A percentile compares a stretch with the other conserved stretches of the same genome.
phyloP scores from a whole-genome alignment of 2,329 filamentous ascomycete species.

The Hyphodiscus sp. region DNA sequence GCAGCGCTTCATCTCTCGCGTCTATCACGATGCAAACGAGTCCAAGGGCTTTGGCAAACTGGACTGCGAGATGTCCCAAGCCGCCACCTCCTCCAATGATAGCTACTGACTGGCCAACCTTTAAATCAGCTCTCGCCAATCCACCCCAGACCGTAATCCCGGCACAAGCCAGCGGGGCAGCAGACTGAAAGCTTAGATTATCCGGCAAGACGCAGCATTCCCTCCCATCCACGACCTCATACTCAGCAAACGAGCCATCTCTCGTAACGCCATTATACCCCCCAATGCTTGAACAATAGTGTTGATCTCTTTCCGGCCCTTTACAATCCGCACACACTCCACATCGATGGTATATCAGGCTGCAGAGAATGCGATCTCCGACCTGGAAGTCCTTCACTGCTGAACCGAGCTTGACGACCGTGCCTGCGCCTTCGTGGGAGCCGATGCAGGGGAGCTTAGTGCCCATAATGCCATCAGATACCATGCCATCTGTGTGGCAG shows the following conservation, averaged over 20 bases:
- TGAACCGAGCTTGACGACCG: slow-evolving; percentile 29
- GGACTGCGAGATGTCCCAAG: slow-evolving; percentile 45
- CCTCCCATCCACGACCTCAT: slow-evolving; percentile 43
- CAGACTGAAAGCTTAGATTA: slow-evolving; percentile 41
- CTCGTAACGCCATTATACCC: slow-evolving; percentile 43
- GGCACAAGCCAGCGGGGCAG: slow-evolving; percentile 52
- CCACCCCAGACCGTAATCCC: slow-evolving; percentile 30
- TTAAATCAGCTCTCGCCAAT: slow-evolving; percentile 30
- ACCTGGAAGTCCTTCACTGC: slow-evolving; percentile 25
- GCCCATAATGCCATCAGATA: slow-evolving; percentile 41
- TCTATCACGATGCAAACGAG: slow-evolving; percentile 40
- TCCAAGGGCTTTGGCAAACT: slow-evolving; percentile 44
- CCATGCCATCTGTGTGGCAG: slow-evolving; percentile 58
- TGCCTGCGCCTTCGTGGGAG: slow-evolving; percentile 33
- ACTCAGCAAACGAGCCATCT: slow-evolving; percentile 53
- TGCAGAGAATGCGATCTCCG: slow-evolving; percentile 45
- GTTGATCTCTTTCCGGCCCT: slow-evolving; percentile 40
- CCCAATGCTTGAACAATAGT: slow-evolving; percentile 44
- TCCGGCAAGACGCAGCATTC: slow-evolving; percentile 42
- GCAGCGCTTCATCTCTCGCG: slow-evolving; percentile 46
- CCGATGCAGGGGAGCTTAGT: slow-evolving; percentile 44
- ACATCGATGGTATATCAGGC: slow-evolving; percentile 46
- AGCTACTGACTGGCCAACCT: slow-evolving; percentile 33
- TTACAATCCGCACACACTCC: slow-evolving; percentile 46
- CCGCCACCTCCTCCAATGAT: slow-evolving; percentile 45